Conservation (phyloP, 140 eudicot species). For the Bidens hawaiensis region DNA sequence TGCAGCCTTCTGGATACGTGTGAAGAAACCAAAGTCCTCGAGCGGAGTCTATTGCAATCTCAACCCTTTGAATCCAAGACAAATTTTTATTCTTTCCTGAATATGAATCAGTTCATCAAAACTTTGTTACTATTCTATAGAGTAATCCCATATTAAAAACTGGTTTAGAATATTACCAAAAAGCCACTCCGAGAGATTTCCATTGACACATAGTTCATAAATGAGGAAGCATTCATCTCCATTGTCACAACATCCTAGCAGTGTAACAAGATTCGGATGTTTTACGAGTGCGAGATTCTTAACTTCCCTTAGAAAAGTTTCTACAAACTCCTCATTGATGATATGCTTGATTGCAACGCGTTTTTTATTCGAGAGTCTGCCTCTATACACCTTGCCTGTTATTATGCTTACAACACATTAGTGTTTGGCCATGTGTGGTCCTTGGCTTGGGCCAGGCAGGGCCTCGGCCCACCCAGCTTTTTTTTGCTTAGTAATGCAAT, state of each 20-base stretch:
- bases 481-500: no score
- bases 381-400: constrained; percentile 58
- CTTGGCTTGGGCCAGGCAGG: no score
- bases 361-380: constrained; percentile 34
- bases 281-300: constrained; percentile 45
- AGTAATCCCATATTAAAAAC: no score
- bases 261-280: constrained; percentile 63
- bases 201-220: constrained; percentile 56
- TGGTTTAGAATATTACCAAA: constrained; percentile 30
- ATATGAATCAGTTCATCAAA: constrained; percentile 3
- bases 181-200: constrained; percentile 62
- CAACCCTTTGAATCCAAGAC: constrained; percentile 55
- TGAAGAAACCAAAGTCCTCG: constrained; percentile 69
- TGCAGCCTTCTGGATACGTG: constrained; percentile 53
- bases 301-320: constrained; percentile 55
- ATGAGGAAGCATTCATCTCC: constrained; percentile 51
- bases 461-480: no score
- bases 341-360: constrained; percentile 61
- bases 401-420: constrained; percentile 6
- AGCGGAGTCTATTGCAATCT: constrained; percentile 49
- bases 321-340: constrained; percentile 40
- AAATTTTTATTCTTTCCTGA: constrained; percentile 40
- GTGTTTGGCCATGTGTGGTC: no score
- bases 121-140: no score
- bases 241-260: constrained; percentile 52